These are phyloP conservation scores for Yarrowia bubula DNA, from an alignment of 805 yeast genomes.

Conservation along the genomic window DNA sequence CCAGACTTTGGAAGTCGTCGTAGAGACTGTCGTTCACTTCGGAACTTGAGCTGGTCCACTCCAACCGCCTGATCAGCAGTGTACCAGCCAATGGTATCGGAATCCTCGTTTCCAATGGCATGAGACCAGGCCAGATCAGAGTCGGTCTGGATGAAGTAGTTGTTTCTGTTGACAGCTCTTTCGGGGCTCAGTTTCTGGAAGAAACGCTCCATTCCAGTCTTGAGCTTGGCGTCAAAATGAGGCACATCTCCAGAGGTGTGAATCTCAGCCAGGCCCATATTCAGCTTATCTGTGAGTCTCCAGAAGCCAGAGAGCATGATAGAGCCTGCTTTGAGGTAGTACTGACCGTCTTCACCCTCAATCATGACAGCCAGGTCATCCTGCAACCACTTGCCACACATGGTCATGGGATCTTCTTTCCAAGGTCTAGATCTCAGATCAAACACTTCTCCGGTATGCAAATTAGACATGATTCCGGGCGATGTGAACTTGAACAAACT, in stretches of 20 bases:
- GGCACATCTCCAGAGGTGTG: constrained; percentile 71
- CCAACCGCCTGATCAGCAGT: constrained; percentile 54
- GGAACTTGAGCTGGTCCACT: constrained; percentile 44
- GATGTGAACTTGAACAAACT: constrained; percentile 6
- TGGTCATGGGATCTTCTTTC: constrained; percentile 54
- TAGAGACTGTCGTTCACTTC: not conserved
- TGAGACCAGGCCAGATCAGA: constrained; percentile 61
- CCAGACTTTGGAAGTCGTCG: constrained; percentile 7
- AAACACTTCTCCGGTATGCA: constrained; percentile 54
- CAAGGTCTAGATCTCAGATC: constrained; percentile 30
- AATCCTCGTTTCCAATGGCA: constrained; percentile 54
- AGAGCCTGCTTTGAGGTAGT: constrained; percentile 58
- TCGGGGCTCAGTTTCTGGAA: constrained; percentile 56
- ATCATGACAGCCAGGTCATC: constrained; percentile 69
- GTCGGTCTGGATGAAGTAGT: constrained; percentile 63
- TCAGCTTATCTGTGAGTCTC: constrained; percentile 61
- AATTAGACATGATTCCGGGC: constrained; percentile 41
- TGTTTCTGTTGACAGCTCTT: constrained; percentile 62
- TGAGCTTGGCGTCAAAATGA: constrained; percentile 56
- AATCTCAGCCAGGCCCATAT: constrained; percentile 54
- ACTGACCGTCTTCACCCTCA: constrained; percentile 57
- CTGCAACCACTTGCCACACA: constrained; percentile 57
- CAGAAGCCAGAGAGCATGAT: constrained; percentile 65
- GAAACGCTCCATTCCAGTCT: constrained; percentile 64
- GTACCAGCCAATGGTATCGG: constrained; percentile 59